These are phyloP conservation scores for Chrysoporthe puriensis DNA, from an alignment of 2,329 filamentous ascomycete species.

Conservation along the genomic window DNA sequence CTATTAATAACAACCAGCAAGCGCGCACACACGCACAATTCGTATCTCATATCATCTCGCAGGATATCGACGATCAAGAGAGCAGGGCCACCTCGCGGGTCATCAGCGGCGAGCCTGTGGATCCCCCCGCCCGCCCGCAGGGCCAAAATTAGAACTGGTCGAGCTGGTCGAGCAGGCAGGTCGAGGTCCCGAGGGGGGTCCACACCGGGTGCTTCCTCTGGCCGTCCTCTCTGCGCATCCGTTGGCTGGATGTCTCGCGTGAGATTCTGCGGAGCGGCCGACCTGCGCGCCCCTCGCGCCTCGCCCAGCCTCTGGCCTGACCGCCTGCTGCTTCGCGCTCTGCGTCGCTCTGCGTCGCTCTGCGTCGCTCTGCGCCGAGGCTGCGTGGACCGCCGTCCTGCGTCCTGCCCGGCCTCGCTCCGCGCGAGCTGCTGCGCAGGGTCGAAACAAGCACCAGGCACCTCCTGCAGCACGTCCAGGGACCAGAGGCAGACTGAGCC, in stretches of 20 bases:
- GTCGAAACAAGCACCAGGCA: slow-evolving; percentile 8
- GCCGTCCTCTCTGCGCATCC: background rate
- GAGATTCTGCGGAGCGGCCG: slow-evolving; percentile 5
- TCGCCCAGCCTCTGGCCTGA: too few relatives aligned
- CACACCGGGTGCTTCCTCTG: background rate
- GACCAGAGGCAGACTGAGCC: slow-evolving; percentile 1
- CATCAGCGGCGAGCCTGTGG: background rate
- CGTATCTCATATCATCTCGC: too few relatives aligned
- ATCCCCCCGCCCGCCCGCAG: background rate
- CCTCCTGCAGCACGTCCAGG: background rate
- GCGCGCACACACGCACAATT: too few relatives aligned
- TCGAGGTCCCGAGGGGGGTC: background rate
- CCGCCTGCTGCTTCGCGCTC: too few relatives aligned
- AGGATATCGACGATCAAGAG: background rate
- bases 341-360: too few relatives aligned
- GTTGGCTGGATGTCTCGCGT: slow-evolving; percentile 2
- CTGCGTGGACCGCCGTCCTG: background rate
- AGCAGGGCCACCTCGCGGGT: background rate
- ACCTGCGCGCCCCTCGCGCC: background rate
- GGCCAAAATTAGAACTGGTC: slow-evolving; percentile 5
- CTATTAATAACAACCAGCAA: too few relatives aligned
- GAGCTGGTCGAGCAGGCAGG: background rate
- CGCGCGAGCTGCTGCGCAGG: background rate
- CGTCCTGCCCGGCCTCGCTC: background rate
- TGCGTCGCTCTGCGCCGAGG: too few relatives aligned